A percentile compares a stretch with the other conserved stretches of the same genome.
phyloP scores from a whole-genome alignment of 192 early-diverging fungal species.

The Entomortierella parvispora region DNA sequence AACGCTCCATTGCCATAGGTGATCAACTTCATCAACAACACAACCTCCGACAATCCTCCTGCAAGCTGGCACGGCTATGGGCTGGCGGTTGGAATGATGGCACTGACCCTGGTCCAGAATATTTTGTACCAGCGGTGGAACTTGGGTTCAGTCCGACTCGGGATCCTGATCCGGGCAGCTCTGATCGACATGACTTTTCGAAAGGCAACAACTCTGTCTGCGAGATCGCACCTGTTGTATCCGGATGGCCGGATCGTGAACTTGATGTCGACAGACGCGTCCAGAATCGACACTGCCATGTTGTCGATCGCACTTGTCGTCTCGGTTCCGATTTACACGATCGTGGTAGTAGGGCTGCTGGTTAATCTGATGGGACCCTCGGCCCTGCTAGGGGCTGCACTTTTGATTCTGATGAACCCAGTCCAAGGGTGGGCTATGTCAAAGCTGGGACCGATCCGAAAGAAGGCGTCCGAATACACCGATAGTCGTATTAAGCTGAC shows the following conservation, averaged over 20 bases:
- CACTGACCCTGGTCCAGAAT: slow-evolving; percentile 5
- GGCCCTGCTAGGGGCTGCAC: slow-evolving; percentile 2
- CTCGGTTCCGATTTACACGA: slow-evolving; percentile 5
- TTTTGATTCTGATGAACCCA: slow-evolving; percentile 10
- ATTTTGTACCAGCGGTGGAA: slow-evolving; percentile 17
- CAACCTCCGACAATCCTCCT: background rate
- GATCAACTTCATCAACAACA: slow-evolving; percentile 1
- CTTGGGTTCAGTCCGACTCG: slow-evolving; percentile 1
- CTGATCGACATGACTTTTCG: slow-evolving; percentile 15
- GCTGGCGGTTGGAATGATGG: background rate
- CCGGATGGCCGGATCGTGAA: slow-evolving; percentile 40
- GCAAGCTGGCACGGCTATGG: slow-evolving; percentile 15
- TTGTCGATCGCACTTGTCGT: slow-evolving; percentile 3
- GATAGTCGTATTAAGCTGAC: slow-evolving; percentile 58
- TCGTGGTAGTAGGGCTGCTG: slow-evolving; percentile 9
- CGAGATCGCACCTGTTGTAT: slow-evolving; percentile 2
- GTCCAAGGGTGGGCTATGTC: slow-evolving; percentile 9
- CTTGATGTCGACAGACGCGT: slow-evolving; percentile 50
- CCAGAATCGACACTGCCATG: slow-evolving; percentile 11
- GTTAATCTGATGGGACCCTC: slow-evolving; percentile 14
- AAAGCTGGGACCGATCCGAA: slow-evolving; percentile 11
- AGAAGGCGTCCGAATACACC: slow-evolving; percentile 38
- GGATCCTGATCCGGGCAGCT: slow-evolving; percentile 1
- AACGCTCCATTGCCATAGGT: background rate
- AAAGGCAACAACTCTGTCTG: slow-evolving; percentile 7